These are phyloP conservation scores for Hypoxylon sp. DNA, from an alignment of 2,329 filamentous ascomycete species.

Conservation along the genomic window DNA sequence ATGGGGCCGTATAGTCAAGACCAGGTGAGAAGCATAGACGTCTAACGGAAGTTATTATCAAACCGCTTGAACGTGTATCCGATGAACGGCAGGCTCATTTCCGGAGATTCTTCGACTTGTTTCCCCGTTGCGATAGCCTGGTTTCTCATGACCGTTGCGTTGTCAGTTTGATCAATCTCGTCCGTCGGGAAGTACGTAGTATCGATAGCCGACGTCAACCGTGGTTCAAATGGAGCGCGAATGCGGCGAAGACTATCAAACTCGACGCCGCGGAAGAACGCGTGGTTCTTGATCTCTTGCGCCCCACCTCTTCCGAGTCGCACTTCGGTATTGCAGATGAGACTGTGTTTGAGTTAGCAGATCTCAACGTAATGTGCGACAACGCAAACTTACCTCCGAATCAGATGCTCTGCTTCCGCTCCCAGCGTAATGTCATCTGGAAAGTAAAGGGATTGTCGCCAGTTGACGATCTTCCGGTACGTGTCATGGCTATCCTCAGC, in stretches of 20 bases:
- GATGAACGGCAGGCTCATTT: constrained; percentile 96
- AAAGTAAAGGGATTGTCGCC: constrained; percentile 95
- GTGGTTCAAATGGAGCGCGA: constrained; percentile 94
- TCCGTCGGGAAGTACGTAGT: constrained; percentile 99
- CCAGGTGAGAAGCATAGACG: constrained; percentile 29
- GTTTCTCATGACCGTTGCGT: constrained; percentile 85
- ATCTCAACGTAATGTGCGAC: not conserved
- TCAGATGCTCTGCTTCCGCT: constrained; percentile 89
- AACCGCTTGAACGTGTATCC: constrained; percentile 99
- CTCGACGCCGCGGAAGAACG: constrained; percentile 96
- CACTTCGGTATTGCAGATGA: constrained; percentile 94
- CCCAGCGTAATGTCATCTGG: constrained; percentile 93
- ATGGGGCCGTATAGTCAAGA: constrained; percentile 4
- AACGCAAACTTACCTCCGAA: constrained; percentile 76
- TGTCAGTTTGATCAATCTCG: constrained; percentile 97
- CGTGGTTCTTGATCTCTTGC: constrained; percentile 91
- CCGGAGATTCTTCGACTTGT: constrained; percentile 81
- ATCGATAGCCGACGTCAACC: constrained; percentile 91
- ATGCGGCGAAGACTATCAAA: constrained; percentile 94
- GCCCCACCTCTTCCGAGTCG: constrained; percentile 89
- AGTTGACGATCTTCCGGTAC: constrained; percentile 99
- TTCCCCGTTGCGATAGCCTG: constrained; percentile 80
- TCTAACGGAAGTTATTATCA: constrained; percentile 75
- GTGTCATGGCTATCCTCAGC: constrained; percentile 98
- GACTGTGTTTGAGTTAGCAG: constrained; percentile 62